phyloP scores from a whole-genome alignment of 2,329 filamentous ascomycete species.

The Fusarium chaquense region DNA sequence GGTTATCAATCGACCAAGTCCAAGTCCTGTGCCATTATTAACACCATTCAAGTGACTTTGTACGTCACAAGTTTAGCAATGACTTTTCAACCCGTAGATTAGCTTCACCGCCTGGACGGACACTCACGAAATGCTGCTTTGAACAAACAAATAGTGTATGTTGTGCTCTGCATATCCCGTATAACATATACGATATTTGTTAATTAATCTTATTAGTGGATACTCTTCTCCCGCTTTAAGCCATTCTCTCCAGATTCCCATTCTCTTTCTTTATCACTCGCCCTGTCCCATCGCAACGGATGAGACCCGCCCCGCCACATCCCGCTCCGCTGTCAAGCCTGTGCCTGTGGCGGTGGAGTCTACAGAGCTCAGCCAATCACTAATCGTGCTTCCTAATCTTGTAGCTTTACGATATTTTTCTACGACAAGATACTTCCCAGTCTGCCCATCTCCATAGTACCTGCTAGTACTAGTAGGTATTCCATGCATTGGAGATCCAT shows the following conservation, averaged over 20 bases:
- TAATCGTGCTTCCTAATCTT: not conserved
- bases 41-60: slow-evolving; percentile 34
- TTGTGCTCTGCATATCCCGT: not conserved
- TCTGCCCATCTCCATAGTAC: slow-evolving; percentile 37
- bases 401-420: slow-evolving; percentile 20
- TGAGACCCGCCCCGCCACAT: slow-evolving; percentile 44
- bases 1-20: slow-evolving; percentile 1
- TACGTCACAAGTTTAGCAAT: slow-evolving; percentile 30
- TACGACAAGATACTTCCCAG: slow-evolving; percentile 35
- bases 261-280: not conserved
- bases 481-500: slow-evolving; percentile 6
- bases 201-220: slow-evolving; percentile 31
- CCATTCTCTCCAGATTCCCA: slow-evolving; percentile 23
- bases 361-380: slow-evolving; percentile 21
- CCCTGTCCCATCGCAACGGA: slow-evolving; percentile 28
- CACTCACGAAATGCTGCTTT: not conserved
- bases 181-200: not conserved
- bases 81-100: not conserved
- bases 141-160: not conserved
- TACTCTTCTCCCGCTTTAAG: slow-evolving; percentile 4
- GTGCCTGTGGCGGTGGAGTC: slow-evolving; percentile 37
- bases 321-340: slow-evolving; percentile 33
- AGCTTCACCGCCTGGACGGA: slow-evolving; percentile 13
- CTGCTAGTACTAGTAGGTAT: too few relatives aligned
- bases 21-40: slow-evolving; percentile 22